phyloP scores from a whole-genome alignment of 2,329 filamentous ascomycete species.

The Botrytis byssoidea region DNA sequence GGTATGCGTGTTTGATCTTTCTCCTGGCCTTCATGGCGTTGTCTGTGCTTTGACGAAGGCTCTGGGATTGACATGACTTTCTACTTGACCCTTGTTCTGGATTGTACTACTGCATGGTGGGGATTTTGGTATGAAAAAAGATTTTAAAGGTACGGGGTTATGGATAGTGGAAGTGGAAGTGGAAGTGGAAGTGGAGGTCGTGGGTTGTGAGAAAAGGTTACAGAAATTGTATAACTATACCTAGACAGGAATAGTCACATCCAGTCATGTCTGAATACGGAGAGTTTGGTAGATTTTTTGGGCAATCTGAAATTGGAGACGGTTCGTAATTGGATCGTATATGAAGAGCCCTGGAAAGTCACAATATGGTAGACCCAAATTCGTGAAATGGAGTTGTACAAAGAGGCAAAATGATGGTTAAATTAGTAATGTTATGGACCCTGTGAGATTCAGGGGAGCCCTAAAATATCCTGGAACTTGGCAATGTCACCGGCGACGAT shows the following conservation, averaged over 20 bases:
- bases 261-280: background rate
- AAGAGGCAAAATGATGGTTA: background rate
- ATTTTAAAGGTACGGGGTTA: background rate
- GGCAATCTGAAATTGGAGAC: background rate
- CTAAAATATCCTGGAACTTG: background rate
- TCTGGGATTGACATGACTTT: background rate
- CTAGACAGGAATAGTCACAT: background rate
- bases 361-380: background rate
- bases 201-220: background rate
- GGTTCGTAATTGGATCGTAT: background rate
- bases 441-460: conserved; percentile 2
- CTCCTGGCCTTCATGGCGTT: conserved; percentile 25
- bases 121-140: background rate
- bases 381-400: background rate
- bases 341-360: background rate
- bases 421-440: conserved; percentile 5
- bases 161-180: background rate
- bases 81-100: background rate
- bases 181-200: background rate
- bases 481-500: background rate
- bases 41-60: conserved; percentile 24
- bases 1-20: conserved; percentile 19
- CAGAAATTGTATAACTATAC: background rate
- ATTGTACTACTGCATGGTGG: background rate
- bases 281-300: background rate